Base-by-base conservation (phyloP, 1,284 basidiomycete species). In the Austropuccinia psidii region DNA sequence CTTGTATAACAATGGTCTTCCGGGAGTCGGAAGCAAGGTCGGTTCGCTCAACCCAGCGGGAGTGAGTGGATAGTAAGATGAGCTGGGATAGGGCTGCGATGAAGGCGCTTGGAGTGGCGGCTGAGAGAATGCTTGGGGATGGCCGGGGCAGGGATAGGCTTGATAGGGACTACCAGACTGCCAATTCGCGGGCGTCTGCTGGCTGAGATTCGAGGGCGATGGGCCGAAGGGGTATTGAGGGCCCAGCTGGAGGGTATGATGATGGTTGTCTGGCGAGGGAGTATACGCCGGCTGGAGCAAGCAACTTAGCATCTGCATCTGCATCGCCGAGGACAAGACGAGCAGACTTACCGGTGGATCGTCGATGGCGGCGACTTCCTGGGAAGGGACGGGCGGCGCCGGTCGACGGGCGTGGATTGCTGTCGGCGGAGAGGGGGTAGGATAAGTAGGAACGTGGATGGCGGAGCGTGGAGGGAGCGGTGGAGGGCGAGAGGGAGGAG, bases 1-100 rank as follows among this genome's bases (percentile, higher is more conserved):
- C 2, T 75, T 52, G n/a, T 75, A 61, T 9, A 77, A 27, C 35
- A 66, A 65, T 9, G 74, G 74, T 47, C 75, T 66, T 24, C 76
- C 76, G 29, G 60, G 39, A 19, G 74, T 69, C 19, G 76, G 75
- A 9, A 73, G 31, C 11, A 35, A 39, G 7, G 75, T 75, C n/a
- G 76, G 76, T 15, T 75, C 65, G 27, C 62, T 52, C 21, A 66
- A 31, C 43, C 43, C 43, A 4, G 11, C 49, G 41, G 31, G 54
- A 2, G 17, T 37, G 27, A 37, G 29, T 7, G 27, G 37, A n/a
- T 61, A 37, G 35, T 19, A 43, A 37, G 21, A 19, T 35, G 58
- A 61, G 24, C 41, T 8, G 27, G 29, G 33, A 33, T 55, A 21
- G n/a, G 13, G 15, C 33, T 66, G 64, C 9, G n/a, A 27, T 15